phyloP scores from a whole-genome alignment of 75 land plant species.

The Cunninghamia lanceolata region DNA sequence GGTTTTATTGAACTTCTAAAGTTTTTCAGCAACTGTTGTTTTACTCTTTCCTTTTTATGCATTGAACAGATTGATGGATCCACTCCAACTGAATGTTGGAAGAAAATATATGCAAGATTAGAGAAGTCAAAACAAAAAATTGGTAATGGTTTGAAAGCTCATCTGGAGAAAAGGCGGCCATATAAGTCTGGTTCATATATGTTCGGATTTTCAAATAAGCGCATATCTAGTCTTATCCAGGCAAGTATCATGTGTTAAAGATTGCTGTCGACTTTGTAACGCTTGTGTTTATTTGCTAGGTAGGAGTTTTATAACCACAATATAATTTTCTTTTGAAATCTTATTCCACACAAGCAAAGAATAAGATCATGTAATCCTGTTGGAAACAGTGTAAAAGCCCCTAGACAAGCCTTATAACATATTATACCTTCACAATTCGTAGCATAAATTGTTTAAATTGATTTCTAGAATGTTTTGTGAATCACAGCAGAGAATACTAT shows the following conservation, averaged over 20 bases:
- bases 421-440: not conserved
- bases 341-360: not conserved
- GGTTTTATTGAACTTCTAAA: not conserved
- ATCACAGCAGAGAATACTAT: not conserved
- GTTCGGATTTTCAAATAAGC: slow-evolving; percentile 88
- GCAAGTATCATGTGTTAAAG: slow-evolving; percentile 15
- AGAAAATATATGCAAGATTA: slow-evolving; percentile 55
- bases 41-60: not conserved
- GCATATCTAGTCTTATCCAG: slow-evolving; percentile 69
- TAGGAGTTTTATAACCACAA: not conserved
- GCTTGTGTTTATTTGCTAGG: not conserved
- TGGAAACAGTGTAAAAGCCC: not conserved
- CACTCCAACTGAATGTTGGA: slow-evolving; percentile 79
- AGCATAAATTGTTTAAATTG: not conserved
- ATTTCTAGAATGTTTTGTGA: not conserved
- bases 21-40: not conserved
- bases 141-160: slow-evolving; percentile 16
- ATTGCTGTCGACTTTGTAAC: not conserved
- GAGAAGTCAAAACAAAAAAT: slow-evolving; percentile 32
- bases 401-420: not conserved
- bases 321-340: not conserved
- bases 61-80: slow-evolving; percentile 67
- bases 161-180: slow-evolving; percentile 22
- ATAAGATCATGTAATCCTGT: not conserved
- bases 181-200: slow-evolving; percentile 68